A percentile compares a stretch with the other conserved stretches of the same genome.
These are phyloP conservation scores for Silene uniflora DNA, from an alignment of 148 eudicot species.

Conservation along the genomic window DNA sequence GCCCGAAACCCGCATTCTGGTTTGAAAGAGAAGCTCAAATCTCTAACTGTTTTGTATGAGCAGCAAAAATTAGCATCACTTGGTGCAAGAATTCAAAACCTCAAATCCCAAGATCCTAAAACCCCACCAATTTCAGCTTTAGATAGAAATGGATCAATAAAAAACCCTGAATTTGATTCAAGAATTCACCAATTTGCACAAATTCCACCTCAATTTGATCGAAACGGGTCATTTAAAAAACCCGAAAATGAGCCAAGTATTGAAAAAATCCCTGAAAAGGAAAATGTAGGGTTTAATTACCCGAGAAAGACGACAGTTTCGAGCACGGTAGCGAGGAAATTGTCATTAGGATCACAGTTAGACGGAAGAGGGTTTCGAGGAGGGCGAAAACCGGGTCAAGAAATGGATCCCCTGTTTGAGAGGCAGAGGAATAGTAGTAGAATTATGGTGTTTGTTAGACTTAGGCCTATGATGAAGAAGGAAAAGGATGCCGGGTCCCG, in stretches of 20 bases:
- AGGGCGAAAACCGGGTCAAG: constrained; percentile 34
- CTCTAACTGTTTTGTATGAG: constrained; percentile 65
- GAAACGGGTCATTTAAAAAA: constrained; percentile 15
- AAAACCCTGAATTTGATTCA: constrained; percentile 18
- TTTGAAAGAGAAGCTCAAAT: constrained; percentile 77
- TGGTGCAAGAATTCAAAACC: constrained; percentile 35
- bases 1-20: constrained; percentile 84
- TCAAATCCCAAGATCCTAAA: constrained; percentile 28
- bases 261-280: constrained; percentile 31
- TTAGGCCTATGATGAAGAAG: constrained; percentile 76
- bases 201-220: constrained; percentile 16
- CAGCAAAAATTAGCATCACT: constrained; percentile 59
- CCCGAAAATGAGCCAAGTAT: neutral
- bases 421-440: constrained; percentile 35
- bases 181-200: constrained; percentile 14
- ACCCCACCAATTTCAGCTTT: constrained; percentile 37
- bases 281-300: constrained; percentile 54
- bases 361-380: constrained; percentile 30
- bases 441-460: constrained; percentile 81
- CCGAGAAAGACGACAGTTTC: constrained; percentile 40
- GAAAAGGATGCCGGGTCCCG: constrained; percentile 67
- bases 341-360: constrained; percentile 52
- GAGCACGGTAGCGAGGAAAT: constrained; percentile 53
- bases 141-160: constrained; percentile 28
- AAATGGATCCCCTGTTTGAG: constrained; percentile 34